Percentiles rank a stretch among this genome's conserved stretches.
These are phyloP conservation scores for Suillus luteus DNA, from an alignment of 768 basidiomycete genomes.

Conservation along the genomic window DNA sequence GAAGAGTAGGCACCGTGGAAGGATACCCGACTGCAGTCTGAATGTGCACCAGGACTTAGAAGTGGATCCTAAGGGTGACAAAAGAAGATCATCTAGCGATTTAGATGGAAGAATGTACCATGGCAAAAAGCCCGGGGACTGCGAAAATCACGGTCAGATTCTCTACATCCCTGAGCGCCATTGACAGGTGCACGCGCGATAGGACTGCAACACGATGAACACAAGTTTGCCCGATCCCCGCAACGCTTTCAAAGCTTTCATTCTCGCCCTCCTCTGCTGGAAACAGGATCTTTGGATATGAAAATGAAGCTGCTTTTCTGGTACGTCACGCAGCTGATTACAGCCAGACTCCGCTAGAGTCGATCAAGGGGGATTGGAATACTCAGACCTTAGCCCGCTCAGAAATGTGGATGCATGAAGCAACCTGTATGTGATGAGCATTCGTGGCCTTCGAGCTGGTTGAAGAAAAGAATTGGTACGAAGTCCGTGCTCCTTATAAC, in stretches of 20 bases:
- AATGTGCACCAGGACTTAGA: conserved; percentile 3
- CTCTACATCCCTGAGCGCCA: neutral
- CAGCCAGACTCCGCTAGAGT: conserved; percentile 58
- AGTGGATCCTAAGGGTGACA: neutral
- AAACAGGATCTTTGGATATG: conserved; percentile 44
- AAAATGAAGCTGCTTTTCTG: conserved; percentile 51
- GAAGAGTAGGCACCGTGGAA: neutral
- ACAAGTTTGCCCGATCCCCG: conserved; percentile 47
- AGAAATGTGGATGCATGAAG: conserved; percentile 37
- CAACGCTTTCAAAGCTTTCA: conserved; percentile 53
- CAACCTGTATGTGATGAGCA: conserved; percentile 58
- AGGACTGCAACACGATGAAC: conserved; percentile 9
- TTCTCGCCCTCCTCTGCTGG: conserved; percentile 35
- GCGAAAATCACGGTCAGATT: neutral
- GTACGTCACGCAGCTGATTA: conserved; percentile 60
- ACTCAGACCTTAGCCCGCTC: conserved; percentile 83
- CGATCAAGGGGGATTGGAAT: conserved; percentile 62
- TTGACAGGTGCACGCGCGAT: conserved; percentile 6
- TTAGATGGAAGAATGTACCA: neutral
- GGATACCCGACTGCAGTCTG: conserved; percentile 1
- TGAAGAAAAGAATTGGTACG: neutral
- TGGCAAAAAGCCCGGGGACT: neutral
- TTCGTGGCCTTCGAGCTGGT: conserved; percentile 59
- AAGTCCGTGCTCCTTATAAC: neutral
- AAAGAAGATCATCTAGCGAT: neutral